A percentile compares a stretch with the other conserved stretches of the same genome.
These are phyloP conservation scores for Sphaerostilbella broomeana DNA, from an alignment of 2,329 filamentous ascomycete genomes.

Conservation along the genomic window DNA sequence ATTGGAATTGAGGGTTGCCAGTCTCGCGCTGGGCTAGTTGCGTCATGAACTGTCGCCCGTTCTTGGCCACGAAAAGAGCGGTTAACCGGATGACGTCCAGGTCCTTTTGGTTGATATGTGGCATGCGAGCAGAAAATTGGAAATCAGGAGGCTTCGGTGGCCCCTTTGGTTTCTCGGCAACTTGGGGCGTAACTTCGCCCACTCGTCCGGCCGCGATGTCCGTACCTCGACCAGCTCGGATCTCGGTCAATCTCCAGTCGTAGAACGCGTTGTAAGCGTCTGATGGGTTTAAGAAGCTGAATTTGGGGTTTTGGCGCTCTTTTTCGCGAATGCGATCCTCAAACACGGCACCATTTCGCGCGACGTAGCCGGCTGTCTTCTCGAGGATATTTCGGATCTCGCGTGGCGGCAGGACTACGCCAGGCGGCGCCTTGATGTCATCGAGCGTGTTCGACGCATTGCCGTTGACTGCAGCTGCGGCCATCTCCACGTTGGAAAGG, in stretches of 20 bases:
- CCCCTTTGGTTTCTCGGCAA: constrained; percentile 60
- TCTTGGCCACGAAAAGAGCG: constrained; percentile 86
- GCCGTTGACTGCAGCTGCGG: constrained; percentile 40
- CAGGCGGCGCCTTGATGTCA: constrained; percentile 69
- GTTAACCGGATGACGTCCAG: constrained; percentile 68
- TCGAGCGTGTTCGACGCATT: constrained; percentile 51
- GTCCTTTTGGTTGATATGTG: constrained; percentile 93
- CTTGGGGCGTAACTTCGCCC: constrained; percentile 50
- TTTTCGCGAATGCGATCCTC: constrained; percentile 83
- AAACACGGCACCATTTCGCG: constrained; percentile 60
- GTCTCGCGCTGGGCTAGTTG: constrained; percentile 81
- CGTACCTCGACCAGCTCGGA: constrained; percentile 76
- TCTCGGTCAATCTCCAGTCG: constrained; percentile 81
- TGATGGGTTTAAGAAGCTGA: constrained; percentile 72
- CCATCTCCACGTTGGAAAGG: constrained; percentile 20
- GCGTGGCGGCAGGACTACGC: constrained; percentile 82
- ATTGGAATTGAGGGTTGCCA: constrained; percentile 92
- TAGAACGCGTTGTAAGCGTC: constrained; percentile 89
- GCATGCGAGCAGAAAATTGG: constrained; percentile 92
- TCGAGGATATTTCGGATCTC: constrained; percentile 81
- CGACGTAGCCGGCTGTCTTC: constrained; percentile 90
- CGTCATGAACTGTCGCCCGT: constrained; percentile 88
- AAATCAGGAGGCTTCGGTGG: constrained; percentile 82
- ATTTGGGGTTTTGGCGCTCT: constrained; percentile 78
- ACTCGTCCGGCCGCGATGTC: constrained; percentile 68